A percentile compares a stretch with the other conserved stretches of the same genome.
Conservation (phyloP, 2,329 filamentous ascomycete genomes). For the Orbilia ellipsospora region DNA sequence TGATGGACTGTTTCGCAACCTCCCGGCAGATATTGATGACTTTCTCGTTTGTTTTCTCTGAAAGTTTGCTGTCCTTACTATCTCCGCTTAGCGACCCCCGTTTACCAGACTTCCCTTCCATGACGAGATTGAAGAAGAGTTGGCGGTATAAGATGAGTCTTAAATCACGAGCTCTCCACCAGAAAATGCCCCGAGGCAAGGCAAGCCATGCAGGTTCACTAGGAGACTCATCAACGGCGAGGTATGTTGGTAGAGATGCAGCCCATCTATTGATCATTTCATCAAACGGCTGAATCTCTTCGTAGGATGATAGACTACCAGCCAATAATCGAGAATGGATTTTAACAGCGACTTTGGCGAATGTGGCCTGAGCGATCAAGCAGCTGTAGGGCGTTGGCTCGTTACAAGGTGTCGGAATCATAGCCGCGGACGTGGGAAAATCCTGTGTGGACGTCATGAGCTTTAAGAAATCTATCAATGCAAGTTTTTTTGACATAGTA, state of each 20-base stretch:
- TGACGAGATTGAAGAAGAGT: constrained; percentile 51
- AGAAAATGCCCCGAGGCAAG: constrained; percentile 50
- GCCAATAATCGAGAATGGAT: constrained; percentile 50
- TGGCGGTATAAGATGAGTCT: constrained; percentile 49
- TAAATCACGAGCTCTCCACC: constrained; percentile 50
- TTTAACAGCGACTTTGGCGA: constrained; percentile 49
- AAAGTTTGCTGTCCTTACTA: constrained; percentile 41
- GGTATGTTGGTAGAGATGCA: constrained; percentile 47
- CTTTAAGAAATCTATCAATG: constrained; percentile 54
- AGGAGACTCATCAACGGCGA: constrained; percentile 53
- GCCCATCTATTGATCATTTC: constrained; percentile 53
- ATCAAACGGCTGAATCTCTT: constrained; percentile 51
- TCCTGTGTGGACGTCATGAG: constrained; percentile 55
- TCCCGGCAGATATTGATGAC: constrained; percentile 51
- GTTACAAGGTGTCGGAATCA: constrained; percentile 49
- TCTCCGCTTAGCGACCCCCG: constrained; percentile 25
- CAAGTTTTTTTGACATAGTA: constrained; percentile 47
- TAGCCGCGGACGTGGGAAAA: constrained; percentile 52
- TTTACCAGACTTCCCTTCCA: constrained; percentile 46
- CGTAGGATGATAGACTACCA: constrained; percentile 46
- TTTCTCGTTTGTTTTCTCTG: constrained; percentile 50
- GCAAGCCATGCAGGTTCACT: constrained; percentile 50
- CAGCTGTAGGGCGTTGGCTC: constrained; percentile 52
- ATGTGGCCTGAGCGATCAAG: constrained; percentile 50
- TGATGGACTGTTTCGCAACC: constrained; percentile 50